Base-by-base conservation (phyloP, 352 stramenopile genomes). In the Phytopythium kandeliae region DNA sequence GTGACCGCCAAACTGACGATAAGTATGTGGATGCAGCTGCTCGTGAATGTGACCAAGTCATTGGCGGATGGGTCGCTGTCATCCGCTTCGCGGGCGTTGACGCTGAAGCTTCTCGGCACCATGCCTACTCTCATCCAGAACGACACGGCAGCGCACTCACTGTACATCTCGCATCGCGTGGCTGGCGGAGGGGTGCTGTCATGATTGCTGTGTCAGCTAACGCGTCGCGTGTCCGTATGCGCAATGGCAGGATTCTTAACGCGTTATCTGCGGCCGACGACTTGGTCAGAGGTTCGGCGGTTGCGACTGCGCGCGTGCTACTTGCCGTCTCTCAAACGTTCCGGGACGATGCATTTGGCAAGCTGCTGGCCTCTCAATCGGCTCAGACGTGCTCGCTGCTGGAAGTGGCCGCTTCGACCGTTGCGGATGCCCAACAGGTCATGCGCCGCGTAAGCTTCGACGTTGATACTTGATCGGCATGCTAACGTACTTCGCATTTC, bases 101-200 rank as follows among this genome's bases (percentile, higher is more conserved):
- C 61, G 24, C 40, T 77, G 42, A 60, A 69, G 19, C 40, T 85
- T 40, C 35, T 85, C 19, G 73, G 60, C 34, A 74, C 70, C 5
- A 78, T 85, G 65, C 65, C 73, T 38, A 67, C 61, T 19, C 45
- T 78, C 4, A 28, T 76, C 47, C 25, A 57, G 28, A 26, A 59
- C 10, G 62, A 81, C 34, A 42, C 38, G 16, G 45, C 37, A 6
- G 22, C 71, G 9, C 63, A 74, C 11, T 42, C 66, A 13, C 47
- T 67, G 46, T 63, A 50, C 28, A 54, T 21, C 33, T 7, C 10
- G 6, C 26, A 3, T 30, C 5, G 3, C n/a, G 11, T 10, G 5
- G n/a, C n/a, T n/a, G n/a, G n/a, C n/a, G n/a, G n/a, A n/a, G n/a
- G n/a, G n/a, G n/a, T n/a, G n/a, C n/a, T n/a, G n/a, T n/a, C n/a